Evolutionary conservation across 495 filamentous ascomycete species (phyloP), one percentile per base, ranked within the genome.

Genomic region (Sordaria brevicollis): DNA sequence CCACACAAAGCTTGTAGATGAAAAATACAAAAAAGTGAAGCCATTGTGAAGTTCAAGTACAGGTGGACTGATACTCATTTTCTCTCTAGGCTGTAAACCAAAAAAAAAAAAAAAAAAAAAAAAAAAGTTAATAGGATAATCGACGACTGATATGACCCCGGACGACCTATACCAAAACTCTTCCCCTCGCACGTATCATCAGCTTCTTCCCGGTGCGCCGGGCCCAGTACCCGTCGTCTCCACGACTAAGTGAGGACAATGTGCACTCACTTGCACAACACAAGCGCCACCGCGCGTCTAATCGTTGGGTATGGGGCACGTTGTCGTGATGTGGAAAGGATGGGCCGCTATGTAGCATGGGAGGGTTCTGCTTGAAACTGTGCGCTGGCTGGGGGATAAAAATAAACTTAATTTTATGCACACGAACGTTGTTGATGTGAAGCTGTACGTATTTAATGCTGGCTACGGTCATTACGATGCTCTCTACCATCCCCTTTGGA

Each of bases 1-100:
- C 31, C 31, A 33, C 21, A 31, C 25, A 17, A 68, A 35, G 49
- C 37, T n/a, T 67, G 75, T 81, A 81, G 81, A 81, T 66, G 73
- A 75, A 78, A 57, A 72, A 75, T 68, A 78, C 68, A 69, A 74
- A 76, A 70, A 65, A 65, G 67, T 29, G 68, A 65, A 67, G 49
- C 25, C 49, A 21, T 7, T 31, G 17, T 31, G 5, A 62, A 62
- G 35, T 66, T 65, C 35, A 69, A 65, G 68, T 65, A 35, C 67
- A 67, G 70, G 72, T 72, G 70, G 74, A 62, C 74, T 75, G 72
- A 75, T 75, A 57, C 39, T 19, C 70, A 65, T 66, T 68, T 15
- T 21, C 38, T 68, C 33, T 6, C 35, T 73, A 74, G 73, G 73
- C 67, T 74, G 73, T 74, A 71, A 73, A 35, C 66, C 49, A 19